Conservation (phyloP, 441 rosid genomes). For the Raphanus hybrid region DNA sequence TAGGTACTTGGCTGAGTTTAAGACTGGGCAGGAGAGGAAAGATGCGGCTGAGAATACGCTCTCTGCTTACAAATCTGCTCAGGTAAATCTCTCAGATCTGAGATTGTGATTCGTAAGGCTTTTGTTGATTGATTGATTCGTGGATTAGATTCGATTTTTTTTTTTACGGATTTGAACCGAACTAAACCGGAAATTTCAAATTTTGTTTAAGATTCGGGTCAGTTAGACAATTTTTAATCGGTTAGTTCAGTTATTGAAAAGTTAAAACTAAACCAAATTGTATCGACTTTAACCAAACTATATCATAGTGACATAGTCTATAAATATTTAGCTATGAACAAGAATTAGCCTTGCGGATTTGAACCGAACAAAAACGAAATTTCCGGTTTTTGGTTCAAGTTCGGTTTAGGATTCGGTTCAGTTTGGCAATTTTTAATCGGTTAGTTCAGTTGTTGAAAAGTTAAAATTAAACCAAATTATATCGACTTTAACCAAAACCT, state of each 20-base stretch:
- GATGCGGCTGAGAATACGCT: constrained; percentile 81
- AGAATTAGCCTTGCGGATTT: neutral
- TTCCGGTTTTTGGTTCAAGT: neutral
- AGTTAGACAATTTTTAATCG: neutral
- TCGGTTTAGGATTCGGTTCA: neutral
- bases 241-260: neutral
- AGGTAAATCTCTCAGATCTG: constrained; percentile 51
- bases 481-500: neutral
- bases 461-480: neutral
- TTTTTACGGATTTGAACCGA: neutral
- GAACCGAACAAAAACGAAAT: neutral
- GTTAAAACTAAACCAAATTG: neutral
- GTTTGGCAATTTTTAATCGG: neutral
- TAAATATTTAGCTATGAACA: too few relatives aligned
- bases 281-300: neutral
- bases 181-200: neutral
- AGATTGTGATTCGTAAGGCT: neutral
- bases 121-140: neutral
- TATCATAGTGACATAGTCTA: too few relatives aligned
- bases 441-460: neutral
- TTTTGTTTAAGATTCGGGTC: neutral
- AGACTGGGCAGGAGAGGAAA: constrained; percentile 72
- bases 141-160: neutral
- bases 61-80: constrained; percentile 75
- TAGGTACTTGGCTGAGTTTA: constrained; percentile 79